Evolutionary conservation across 176 grass and related monocot species (phyloP), one percentile per base, ranked within the genome.

Genomic region (Juncus inflexus): DNA sequence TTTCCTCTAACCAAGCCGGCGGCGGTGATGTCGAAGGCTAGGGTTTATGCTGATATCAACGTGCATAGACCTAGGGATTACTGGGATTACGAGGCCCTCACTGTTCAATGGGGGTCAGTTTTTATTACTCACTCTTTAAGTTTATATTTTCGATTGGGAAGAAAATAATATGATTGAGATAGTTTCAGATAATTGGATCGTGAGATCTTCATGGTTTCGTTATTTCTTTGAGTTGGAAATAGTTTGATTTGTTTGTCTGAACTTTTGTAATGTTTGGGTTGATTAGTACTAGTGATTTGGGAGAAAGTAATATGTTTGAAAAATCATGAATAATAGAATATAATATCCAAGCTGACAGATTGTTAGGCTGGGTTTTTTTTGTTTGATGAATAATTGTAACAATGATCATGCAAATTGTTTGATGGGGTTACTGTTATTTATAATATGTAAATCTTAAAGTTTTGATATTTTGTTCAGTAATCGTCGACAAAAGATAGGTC

Each of bases 31-130:
- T 83, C 84, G 39, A 83, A 74, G 61, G 79, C 79, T 58, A 71
- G 84, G 76, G 76, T 86, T 66, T 87, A 87, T 75, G 75, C 76
- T 2, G 79, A 83, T 53, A 74, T 83, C 12, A 87, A 87, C 79
- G 84, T 79, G 55, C 70, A 76, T 11, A 75, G 76, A 0, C 76
- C 84, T 65, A 87, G 63, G 75, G 84, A 87, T n/a, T 87, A 87
- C 76, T 87, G 79, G 79, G 84, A 87, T 73, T 87, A 83, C 65
- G 84, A 87, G 70, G 68, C 84, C 52, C 84, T 87, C 61, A 67
- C 70, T 37, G 66, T 87, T 53, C 79, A 87, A 76, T 87, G 80
- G 84, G 76, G 84, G 84, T 87, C 67, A 82, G 42, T 28, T 35
- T 8, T 5, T 15, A 36, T 36, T 52, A 8, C 52, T 14, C 12